A percentile compares a stretch with the other conserved stretches of the same genome.
phyloP scores from a whole-genome alignment of 768 basidiomycete genomes.

The Butyriboletus loyo region DNA sequence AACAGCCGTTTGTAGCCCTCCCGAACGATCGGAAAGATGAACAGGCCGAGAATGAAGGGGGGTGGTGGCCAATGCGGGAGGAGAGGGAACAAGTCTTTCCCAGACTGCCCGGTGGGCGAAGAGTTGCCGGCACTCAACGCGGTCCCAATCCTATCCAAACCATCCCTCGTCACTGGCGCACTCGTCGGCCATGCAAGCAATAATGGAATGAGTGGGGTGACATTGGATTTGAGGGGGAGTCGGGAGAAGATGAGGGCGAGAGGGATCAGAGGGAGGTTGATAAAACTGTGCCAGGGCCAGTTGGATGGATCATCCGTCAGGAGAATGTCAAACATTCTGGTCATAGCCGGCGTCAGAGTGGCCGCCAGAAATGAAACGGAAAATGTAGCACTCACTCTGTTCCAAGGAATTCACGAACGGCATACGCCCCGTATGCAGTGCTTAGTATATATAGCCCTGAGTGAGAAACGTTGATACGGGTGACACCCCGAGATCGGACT shows the following conservation, averaged over 20 bases:
- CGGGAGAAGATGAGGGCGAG: conserved; percentile 64
- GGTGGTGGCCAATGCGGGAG: conserved; percentile 56
- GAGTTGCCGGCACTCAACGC: not conserved
- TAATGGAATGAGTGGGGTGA: conserved; percentile 24
- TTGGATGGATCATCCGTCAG: conserved; percentile 65
- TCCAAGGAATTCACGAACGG: conserved; percentile 67
- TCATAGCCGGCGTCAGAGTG: not conserved
- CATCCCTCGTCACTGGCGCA: conserved; percentile 15
- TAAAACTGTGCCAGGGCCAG: conserved; percentile 75
- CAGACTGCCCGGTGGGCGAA: not conserved
- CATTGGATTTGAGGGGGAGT: conserved; percentile 36
- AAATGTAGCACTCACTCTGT: conserved; percentile 45
- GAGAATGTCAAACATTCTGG: conserved; percentile 60
- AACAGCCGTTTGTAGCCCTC: conserved; percentile 43
- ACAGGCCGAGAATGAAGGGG: conserved; percentile 51
- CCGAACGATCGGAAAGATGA: conserved; percentile 49
- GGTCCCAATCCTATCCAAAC: not conserved
- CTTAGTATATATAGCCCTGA: conserved; percentile 47
- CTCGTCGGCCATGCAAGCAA: conserved; percentile 32
- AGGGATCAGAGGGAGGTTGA: conserved; percentile 73
- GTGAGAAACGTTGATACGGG: conserved; percentile 7
- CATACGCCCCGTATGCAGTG: conserved; percentile 71
- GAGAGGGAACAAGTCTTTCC: conserved; percentile 24
- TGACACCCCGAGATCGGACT: not conserved
- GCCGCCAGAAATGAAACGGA: not conserved